phyloP scores from a whole-genome alignment of 202 grass and related monocot genomes.

The Saccharum hybrid region DNA sequence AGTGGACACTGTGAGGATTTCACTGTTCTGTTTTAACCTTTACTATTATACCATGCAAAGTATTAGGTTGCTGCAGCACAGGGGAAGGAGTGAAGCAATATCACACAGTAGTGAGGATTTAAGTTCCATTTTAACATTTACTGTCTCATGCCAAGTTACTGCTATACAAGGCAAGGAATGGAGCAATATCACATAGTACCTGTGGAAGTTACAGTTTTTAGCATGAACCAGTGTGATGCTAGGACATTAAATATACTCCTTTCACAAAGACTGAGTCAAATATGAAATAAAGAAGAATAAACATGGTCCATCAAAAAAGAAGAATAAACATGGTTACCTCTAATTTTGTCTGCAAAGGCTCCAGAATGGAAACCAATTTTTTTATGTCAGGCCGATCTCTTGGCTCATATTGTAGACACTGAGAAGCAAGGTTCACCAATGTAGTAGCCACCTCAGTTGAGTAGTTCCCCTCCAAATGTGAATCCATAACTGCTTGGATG shows the following conservation, averaged over 20 bases:
- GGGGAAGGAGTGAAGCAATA: neutral
- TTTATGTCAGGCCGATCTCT: conserved; percentile 80
- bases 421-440: conserved; percentile 83
- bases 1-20: neutral
- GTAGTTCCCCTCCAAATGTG: conserved; percentile 94
- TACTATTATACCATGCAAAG: neutral
- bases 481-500: conserved; percentile 83
- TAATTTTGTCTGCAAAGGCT: conserved; percentile 55
- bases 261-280: conserved; percentile 11
- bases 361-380: conserved; percentile 67
- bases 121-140: neutral
- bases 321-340: conserved; percentile 46
- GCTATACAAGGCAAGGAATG: neutral
- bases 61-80: neutral
- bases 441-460: conserved; percentile 80
- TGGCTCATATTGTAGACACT: conserved; percentile 90
- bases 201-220: neutral
- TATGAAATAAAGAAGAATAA: conserved; percentile 5
- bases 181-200: conserved; percentile 1
- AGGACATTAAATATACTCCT: conserved; percentile 12
- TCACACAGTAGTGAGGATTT: neutral
- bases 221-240: conserved; percentile 9
- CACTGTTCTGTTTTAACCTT: neutral
- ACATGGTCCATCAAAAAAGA: neutral
- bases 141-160: neutral